Conservation (phyloP, 176 grass and related monocot genomes). For the Oryza rufipogon region DNA sequence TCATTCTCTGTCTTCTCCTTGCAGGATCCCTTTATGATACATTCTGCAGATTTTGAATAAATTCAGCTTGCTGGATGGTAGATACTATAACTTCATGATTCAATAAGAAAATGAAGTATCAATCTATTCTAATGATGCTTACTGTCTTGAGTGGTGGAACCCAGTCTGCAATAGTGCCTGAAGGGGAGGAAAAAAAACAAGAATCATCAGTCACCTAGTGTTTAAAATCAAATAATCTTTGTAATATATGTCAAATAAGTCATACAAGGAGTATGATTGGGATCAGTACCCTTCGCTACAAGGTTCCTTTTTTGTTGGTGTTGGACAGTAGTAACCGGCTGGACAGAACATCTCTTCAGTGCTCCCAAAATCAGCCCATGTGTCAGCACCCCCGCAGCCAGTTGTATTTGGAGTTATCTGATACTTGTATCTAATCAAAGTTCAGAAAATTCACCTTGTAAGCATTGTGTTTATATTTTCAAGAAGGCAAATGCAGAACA, state of each 20-base stretch:
- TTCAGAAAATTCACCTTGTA: neutral
- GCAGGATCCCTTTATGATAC: slow-evolving; percentile 59
- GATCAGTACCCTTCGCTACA: slow-evolving; percentile 83
- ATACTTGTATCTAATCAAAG: slow-evolving; percentile 72
- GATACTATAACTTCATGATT: neutral
- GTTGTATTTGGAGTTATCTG: slow-evolving; percentile 62
- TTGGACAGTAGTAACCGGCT: slow-evolving; percentile 80
- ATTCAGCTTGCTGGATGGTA: neutral
- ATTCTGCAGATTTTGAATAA: slow-evolving; percentile 60
- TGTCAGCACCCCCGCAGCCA: slow-evolving; percentile 73
- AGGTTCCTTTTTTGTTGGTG: slow-evolving; percentile 44
- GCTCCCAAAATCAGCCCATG: slow-evolving; percentile 73
- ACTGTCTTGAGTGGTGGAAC: slow-evolving; percentile 67
- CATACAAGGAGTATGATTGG: neutral
- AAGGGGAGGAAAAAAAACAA: slow-evolving; percentile 28
- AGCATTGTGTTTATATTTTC: neutral
- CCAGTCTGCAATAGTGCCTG: slow-evolving; percentile 85
- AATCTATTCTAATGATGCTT: slow-evolving; percentile 30
- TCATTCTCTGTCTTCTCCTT: slow-evolving; percentile 47
- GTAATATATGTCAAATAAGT: neutral
- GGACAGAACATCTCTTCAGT: slow-evolving; percentile 85
- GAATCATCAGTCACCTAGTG: neutral
- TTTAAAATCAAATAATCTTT: neutral
- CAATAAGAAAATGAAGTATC: neutral
- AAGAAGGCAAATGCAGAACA: slow-evolving; percentile 16